These are phyloP conservation scores for Cutaneotrichosporon sp. DNA, from an alignment of 1,284 basidiomycete species.

Conservation along the genomic window DNA sequence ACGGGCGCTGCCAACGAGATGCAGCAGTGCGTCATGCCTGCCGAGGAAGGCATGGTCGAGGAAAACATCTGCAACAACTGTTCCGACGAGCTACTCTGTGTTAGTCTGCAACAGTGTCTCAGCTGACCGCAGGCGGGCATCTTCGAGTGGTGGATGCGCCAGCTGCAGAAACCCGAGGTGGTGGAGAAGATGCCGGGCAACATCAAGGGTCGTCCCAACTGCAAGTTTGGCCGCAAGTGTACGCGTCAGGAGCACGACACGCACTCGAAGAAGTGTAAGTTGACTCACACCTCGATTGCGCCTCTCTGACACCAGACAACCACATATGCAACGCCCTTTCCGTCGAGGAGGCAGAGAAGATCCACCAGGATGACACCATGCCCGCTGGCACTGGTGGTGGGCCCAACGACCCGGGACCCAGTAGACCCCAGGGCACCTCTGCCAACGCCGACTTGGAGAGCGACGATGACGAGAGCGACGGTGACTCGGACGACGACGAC, in stretches of 20 bases:
- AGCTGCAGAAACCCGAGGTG: slow-evolving; percentile 28
- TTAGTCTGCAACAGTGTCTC: neutral
- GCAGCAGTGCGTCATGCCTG: slow-evolving; percentile 23
- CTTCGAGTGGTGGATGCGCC: slow-evolving; percentile 32
- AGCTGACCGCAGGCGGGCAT: slow-evolving; percentile 25
- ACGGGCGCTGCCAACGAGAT: slow-evolving; percentile 28
- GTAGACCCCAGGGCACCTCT: neutral
- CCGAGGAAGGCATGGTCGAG: slow-evolving; percentile 13
- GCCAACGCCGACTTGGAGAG: neutral
- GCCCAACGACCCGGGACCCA: neutral
- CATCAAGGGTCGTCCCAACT: slow-evolving; percentile 22
- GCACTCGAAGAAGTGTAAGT: slow-evolving; percentile 30
- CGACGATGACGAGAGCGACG: slow-evolving; percentile 17
- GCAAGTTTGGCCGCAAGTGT: slow-evolving; percentile 30
- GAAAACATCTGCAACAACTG: slow-evolving; percentile 26
- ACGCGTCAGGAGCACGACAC: slow-evolving; percentile 19
- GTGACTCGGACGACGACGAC: slow-evolving; percentile 7
- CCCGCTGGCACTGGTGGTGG: neutral
- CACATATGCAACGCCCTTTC: slow-evolving; percentile 29
- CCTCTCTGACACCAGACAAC: slow-evolving; percentile 21
- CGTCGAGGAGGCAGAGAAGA: slow-evolving; percentile 14
- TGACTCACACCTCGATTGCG: neutral
- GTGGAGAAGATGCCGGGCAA: slow-evolving; percentile 11
- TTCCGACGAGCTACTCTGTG: slow-evolving; percentile 29
- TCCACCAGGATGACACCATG: slow-evolving; percentile 26